Evolutionary conservation across 2,329 filamentous ascomycete genomes (phyloP).

Genomic region (Fusarium concolor): DNA sequence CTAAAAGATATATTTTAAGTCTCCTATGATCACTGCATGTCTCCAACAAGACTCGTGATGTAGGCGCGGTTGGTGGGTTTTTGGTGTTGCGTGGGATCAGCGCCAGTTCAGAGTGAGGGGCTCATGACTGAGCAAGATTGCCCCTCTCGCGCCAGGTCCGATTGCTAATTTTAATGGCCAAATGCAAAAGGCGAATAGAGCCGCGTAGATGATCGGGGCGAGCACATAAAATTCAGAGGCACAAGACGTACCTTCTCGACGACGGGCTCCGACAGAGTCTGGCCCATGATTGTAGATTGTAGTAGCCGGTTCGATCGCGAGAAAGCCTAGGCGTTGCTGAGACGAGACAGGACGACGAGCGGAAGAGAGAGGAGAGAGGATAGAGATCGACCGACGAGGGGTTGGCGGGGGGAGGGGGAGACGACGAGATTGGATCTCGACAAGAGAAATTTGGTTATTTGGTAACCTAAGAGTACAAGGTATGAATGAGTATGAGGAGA

Average conservation of each 20-base stretch:
- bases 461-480: conserved; percentile 5
- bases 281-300: conserved; percentile 77
- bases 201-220: conserved; percentile 5
- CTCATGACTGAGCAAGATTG: conserved; percentile 37
- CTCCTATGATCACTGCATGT: background rate
- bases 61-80: conserved; percentile 16
- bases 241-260: conserved; percentile 85
- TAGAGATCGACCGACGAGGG: conserved; percentile 38
- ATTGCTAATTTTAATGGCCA: conserved; percentile 22
- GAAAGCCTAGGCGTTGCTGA: conserved; percentile 41
- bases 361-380: conserved; percentile 33
- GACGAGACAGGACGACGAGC: conserved; percentile 30
- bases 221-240: conserved; percentile 17
- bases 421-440: conserved; percentile 32
- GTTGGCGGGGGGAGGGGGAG: conserved; percentile 30
- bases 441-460: conserved; percentile 11
- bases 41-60: conserved; percentile 15
- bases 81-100: conserved; percentile 15
- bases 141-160: conserved; percentile 35
- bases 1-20: background rate
- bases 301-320: conserved; percentile 43
- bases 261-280: conserved; percentile 98
- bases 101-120: conserved; percentile 39
- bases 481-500: conserved; percentile 15
- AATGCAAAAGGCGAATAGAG: conserved; percentile 16